phyloP scores from a whole-genome alignment of 2,329 filamentous ascomycete species.

The Whalleya microplaca region DNA sequence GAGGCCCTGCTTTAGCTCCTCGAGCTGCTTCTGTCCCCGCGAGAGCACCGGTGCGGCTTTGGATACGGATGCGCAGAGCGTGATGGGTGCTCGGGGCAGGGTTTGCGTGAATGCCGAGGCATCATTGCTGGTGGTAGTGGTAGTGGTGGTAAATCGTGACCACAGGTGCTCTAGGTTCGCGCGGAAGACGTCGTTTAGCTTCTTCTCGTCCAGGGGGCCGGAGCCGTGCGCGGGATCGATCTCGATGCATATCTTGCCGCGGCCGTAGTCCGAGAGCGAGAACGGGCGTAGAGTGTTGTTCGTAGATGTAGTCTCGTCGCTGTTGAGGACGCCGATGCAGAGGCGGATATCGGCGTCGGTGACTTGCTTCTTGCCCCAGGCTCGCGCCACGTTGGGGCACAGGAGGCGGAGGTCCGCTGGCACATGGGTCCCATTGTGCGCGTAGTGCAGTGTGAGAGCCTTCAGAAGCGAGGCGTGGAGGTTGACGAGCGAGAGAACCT shows the following conservation, averaged over 20 bases:
- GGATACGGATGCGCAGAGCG: slow-evolving; percentile 52
- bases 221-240: slow-evolving; percentile 45
- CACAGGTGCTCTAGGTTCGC: slow-evolving; percentile 53
- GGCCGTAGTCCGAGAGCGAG: slow-evolving; percentile 46
- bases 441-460: slow-evolving; percentile 69
- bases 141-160: slow-evolving; percentile 35
- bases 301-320: slow-evolving; percentile 35
- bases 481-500: slow-evolving; percentile 62
- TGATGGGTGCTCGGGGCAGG: slow-evolving; percentile 60
- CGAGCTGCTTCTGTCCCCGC: slow-evolving; percentile 71
- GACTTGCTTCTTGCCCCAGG: slow-evolving; percentile 75
- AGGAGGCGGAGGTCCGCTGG: slow-evolving; percentile 68
- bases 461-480: slow-evolving; percentile 71
- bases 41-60: slow-evolving; percentile 61
- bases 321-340: slow-evolving; percentile 65
- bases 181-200: slow-evolving; percentile 59
- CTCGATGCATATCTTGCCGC: slow-evolving; percentile 60
- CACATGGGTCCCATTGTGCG: slow-evolving; percentile 66
- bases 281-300: slow-evolving; percentile 24
- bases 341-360: slow-evolving; percentile 67
- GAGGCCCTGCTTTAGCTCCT: slow-evolving; percentile 69
- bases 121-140: slow-evolving; percentile 16
- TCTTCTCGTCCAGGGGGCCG: slow-evolving; percentile 51
- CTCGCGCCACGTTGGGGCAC: slow-evolving; percentile 63
- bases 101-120: slow-evolving; percentile 55